Evolutionary conservation across 2,329 filamentous ascomycete species (phyloP).

Genomic region (Periconia macrospinosa): DNA sequence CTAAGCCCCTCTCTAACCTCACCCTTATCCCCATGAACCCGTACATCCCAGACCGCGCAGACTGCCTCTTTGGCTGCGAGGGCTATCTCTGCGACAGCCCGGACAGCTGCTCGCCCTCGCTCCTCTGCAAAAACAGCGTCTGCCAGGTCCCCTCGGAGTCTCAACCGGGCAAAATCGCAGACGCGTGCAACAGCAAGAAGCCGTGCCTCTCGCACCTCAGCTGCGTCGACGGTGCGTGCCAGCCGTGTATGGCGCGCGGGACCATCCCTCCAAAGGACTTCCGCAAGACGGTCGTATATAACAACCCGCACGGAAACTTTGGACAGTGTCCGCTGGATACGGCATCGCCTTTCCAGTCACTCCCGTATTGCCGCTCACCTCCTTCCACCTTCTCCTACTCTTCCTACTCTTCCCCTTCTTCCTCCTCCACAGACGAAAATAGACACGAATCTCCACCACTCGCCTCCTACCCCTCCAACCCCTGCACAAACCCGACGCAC

Average conservation of each 20-base stretch:
- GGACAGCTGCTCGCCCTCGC: slow-evolving; percentile 28
- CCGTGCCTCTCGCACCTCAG: slow-evolving; percentile 29
- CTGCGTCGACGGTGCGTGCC: slow-evolving; percentile 24
- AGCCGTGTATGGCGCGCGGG: slow-evolving; percentile 16
- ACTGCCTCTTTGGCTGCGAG: slow-evolving; percentile 35
- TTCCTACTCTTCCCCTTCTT: neutral
- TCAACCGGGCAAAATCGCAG: slow-evolving; percentile 30
- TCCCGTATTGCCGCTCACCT: neutral
- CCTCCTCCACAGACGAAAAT: neutral
- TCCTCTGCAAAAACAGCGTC: slow-evolving; percentile 37
- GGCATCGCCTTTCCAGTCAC: slow-evolving; percentile 14
- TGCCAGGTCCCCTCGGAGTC: slow-evolving; percentile 20
- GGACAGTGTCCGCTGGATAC: slow-evolving; percentile 23
- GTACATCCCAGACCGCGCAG: slow-evolving; percentile 28
- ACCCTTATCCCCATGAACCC: slow-evolving; percentile 30
- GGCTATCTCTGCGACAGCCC: slow-evolving; percentile 32
- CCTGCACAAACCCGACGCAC: slow-evolving; percentile 25
- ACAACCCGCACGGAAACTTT: slow-evolving; percentile 11
- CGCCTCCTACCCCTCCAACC: slow-evolving; percentile 16
- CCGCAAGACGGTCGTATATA: slow-evolving; percentile 2
- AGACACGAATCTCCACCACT: neutral
- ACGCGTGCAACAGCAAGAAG: slow-evolving; percentile 30
- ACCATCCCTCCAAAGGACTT: slow-evolving; percentile 17
- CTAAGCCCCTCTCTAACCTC: slow-evolving; percentile 16
- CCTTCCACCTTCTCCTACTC: neutral